Conservation (phyloP, 2,329 filamentous ascomycete genomes). For the Monosporascus sp. region DNA sequence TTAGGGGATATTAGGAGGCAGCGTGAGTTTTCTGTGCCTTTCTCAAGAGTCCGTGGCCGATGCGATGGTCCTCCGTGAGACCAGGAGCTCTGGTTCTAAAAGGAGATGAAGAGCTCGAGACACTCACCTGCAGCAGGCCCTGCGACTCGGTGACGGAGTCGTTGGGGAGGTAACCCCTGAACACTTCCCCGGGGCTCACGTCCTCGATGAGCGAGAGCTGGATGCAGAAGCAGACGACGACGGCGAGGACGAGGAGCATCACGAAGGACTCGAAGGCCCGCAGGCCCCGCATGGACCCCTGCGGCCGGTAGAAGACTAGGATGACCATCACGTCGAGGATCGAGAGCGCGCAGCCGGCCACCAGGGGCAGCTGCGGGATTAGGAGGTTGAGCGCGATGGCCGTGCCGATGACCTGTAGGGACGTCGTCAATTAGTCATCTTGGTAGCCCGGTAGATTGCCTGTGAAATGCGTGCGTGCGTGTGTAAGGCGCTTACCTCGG, state of each 20-base stretch:
- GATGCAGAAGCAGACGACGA: constrained; percentile 66
- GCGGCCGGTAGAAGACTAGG: constrained; percentile 59
- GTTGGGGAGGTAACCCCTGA: constrained; percentile 61
- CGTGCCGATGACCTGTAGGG: constrained; percentile 57
- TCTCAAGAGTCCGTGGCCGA: no score
- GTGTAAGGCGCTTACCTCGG: constrained; percentile 42
- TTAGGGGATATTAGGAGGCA: no score
- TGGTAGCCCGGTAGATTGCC: no score
- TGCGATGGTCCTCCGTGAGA: no score
- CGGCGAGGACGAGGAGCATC: constrained; percentile 57
- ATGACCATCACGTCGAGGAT: constrained; percentile 65
- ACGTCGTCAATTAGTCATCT: constrained; percentile 5
- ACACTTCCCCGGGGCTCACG: constrained; percentile 53
- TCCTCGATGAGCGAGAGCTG: constrained; percentile 58
- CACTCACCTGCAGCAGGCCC: constrained; percentile 46
- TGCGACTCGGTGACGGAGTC: constrained; percentile 50
- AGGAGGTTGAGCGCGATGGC: constrained; percentile 66
- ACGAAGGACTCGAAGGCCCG: constrained; percentile 63
- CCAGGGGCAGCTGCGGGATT: constrained; percentile 57
- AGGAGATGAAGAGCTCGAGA: no score
- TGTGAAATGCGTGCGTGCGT: no score
- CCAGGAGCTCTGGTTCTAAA: no score
- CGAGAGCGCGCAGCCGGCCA: constrained; percentile 63
- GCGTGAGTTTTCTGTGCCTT: no score
- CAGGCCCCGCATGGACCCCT: constrained; percentile 52